Percentiles rank a stretch among this genome's conserved stretches.
phyloP scores from a whole-genome alignment of 768 basidiomycete species.

The Suillus cothurnatus region DNA sequence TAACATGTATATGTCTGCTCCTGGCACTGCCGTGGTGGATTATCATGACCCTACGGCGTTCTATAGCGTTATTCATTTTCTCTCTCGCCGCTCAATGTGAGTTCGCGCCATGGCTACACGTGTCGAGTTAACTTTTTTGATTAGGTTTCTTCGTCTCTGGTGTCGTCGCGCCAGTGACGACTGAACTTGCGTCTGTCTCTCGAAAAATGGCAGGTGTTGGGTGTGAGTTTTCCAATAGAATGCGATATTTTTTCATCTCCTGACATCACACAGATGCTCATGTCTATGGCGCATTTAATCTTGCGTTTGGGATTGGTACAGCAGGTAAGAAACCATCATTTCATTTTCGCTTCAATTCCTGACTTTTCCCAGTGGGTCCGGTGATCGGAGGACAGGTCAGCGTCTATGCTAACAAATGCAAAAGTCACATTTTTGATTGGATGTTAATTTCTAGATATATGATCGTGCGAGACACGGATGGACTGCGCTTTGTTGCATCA shows the following conservation, averaged over 20 bases:
- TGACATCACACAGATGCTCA: conserved; percentile 56
- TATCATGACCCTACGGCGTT: conserved; percentile 56
- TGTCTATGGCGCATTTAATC: conserved; percentile 73
- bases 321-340: conserved; percentile 43
- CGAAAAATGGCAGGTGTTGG: conserved; percentile 63
- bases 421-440: conserved; percentile 6
- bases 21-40: conserved; percentile 67
- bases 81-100: conserved; percentile 58
- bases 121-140: conserved; percentile 6
- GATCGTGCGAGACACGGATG: conserved; percentile 58
- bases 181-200: conserved; percentile 67
- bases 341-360: conserved; percentile 1
- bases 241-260: background rate
- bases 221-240: conserved; percentile 45
- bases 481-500: conserved; percentile 56
- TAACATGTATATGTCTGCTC: conserved; percentile 48
- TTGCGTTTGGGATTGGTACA: conserved; percentile 68
- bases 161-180: conserved; percentile 59
- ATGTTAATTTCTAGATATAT: conserved; percentile 50
- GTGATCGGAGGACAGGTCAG: conserved; percentile 66
- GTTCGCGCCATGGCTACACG: conserved; percentile 15
- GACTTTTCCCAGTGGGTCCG: conserved; percentile 56
- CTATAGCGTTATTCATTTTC: conserved; percentile 39
- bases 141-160: conserved; percentile 66
- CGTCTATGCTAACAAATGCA: conserved; percentile 9